phyloP scores from a whole-genome alignment of 306 rosid genomes.

The Dalbergia oliveri region DNA sequence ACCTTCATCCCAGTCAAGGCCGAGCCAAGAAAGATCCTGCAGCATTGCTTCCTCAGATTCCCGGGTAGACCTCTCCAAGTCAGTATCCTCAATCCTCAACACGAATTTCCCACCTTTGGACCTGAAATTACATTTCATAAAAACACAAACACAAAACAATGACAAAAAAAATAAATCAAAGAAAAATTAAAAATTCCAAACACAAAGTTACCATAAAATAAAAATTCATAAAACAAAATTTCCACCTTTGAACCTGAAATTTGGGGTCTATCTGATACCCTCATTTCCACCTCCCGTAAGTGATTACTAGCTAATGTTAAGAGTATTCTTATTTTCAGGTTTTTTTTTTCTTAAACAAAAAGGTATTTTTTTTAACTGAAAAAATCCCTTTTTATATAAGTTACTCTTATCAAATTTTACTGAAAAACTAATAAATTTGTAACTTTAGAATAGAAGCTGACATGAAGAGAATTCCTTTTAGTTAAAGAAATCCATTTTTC shows the following conservation, averaged over 20 bases:
- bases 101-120: conserved; percentile 91
- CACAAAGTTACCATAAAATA: neutral
- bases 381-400: no score
- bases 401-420: no score
- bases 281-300: no score
- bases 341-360: no score
- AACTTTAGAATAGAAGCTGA: no score
- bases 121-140: conserved; percentile 49
- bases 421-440: no score
- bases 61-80: conserved; percentile 93
- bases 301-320: no score
- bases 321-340: no score
- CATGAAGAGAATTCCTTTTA: no score
- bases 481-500: no score
- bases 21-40: conserved; percentile 94
- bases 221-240: neutral
- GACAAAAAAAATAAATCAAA: neutral
- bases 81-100: conserved; percentile 97
- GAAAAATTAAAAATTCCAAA: neutral
- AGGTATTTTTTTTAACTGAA: no score
- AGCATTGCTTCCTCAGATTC: conserved; percentile 91
- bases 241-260: neutral
- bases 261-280: no score
- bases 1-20: conserved; percentile 98
- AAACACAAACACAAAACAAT: neutral